A percentile compares a stretch with the other conserved stretches of the same genome.
Conservation (phyloP, 345 rosid genomes). For the Lepidium aucheri region DNA sequence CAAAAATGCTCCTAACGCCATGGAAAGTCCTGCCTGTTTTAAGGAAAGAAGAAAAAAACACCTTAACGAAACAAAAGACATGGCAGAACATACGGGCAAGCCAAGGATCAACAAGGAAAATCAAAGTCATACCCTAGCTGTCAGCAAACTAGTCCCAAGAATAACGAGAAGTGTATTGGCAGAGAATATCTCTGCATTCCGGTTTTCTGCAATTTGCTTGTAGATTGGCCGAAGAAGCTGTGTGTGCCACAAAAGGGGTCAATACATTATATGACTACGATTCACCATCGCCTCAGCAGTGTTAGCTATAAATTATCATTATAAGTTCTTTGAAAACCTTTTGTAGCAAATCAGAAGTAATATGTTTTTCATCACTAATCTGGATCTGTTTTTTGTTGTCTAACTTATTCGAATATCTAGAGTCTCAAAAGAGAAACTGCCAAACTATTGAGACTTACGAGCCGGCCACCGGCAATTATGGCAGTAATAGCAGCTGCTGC, state of each 20-base stretch:
- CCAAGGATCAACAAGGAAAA: conserved; percentile 14
- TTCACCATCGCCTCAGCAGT: background rate
- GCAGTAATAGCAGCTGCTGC: conserved; percentile 92
- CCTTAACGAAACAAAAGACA: background rate
- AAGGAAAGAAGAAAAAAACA: background rate
- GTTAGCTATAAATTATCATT: background rate
- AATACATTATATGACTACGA: background rate
- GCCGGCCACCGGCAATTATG: conserved; percentile 96
- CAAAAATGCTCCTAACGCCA: conserved; percentile 98
- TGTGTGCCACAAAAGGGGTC: conserved; percentile 28
- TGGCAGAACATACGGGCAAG: background rate
- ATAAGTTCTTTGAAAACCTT: conserved; percentile 1
- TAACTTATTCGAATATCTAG: conserved; percentile 4
- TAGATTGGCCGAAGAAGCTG: conserved; percentile 94
- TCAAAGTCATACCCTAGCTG: conserved; percentile 75
- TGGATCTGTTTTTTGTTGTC: background rate
- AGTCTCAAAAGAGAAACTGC: background rate
- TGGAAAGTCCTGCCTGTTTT: conserved; percentile 96
- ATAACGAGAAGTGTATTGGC: conserved; percentile 96
- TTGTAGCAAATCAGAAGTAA: conserved; percentile 6
- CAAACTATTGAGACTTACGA: conserved; percentile 43
- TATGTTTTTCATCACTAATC: background rate
- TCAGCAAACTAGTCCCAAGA: conserved; percentile 96
- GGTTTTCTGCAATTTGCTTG: conserved; percentile 95
- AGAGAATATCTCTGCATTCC: conserved; percentile 97